Percentiles rank a stretch among this genome's conserved stretches.
These are phyloP conservation scores for Pichia californica DNA, from an alignment of 805 yeast genomes.

Conservation along the genomic window DNA sequence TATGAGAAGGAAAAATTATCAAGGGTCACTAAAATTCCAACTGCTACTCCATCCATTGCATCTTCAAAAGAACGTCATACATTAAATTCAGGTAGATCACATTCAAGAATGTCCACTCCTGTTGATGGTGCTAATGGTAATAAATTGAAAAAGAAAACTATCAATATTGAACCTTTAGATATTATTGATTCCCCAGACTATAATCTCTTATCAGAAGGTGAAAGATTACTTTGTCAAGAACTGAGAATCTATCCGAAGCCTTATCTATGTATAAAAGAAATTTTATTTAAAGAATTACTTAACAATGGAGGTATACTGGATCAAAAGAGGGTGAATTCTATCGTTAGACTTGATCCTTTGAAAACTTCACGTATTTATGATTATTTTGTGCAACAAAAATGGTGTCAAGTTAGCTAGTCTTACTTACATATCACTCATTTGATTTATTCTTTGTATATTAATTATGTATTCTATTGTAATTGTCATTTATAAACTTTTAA, in stretches of 20 bases:
- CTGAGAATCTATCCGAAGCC: conserved; percentile 89
- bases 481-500: not conserved
- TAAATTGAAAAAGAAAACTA: conserved; percentile 24
- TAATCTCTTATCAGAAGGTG: conserved; percentile 79
- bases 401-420: conserved; percentile 44
- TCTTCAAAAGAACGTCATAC: conserved; percentile 27
- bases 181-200: conserved; percentile 76
- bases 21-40: conserved; percentile 36
- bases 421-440: too few relatives aligned
- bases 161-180: conserved; percentile 48
- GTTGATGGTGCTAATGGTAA: conserved; percentile 12
- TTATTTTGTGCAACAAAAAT: conserved; percentile 86
- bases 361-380: conserved; percentile 88
- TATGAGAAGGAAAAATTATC: conserved; percentile 83
- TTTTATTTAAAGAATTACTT: conserved; percentile 78
- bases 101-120: conserved; percentile 27
- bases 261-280: conserved; percentile 85
- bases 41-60: conserved; percentile 14
- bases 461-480: not conserved
- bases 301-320: conserved; percentile 79
- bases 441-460: not conserved
- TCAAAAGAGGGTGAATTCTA: conserved; percentile 78
- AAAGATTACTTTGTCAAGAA: conserved; percentile 76
- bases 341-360: conserved; percentile 75
- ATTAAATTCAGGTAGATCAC: conserved; percentile 25